Conservation (phyloP, 768 basidiomycete species). For the Trametes gibbosa region DNA sequence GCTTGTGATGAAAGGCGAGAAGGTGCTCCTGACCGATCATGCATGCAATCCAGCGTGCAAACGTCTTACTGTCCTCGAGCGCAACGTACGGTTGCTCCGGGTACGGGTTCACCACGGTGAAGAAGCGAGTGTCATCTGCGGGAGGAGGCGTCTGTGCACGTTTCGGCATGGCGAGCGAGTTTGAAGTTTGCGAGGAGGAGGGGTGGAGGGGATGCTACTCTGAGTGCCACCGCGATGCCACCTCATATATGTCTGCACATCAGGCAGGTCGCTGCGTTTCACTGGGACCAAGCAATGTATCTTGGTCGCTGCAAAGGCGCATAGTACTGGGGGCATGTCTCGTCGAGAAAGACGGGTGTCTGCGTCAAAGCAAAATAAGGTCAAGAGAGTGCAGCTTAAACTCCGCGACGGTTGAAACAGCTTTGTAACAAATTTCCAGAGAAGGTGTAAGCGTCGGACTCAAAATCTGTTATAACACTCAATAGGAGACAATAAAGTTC, state of each 20-base stretch:
- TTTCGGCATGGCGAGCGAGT: constrained; percentile 35
- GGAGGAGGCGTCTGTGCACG: constrained; percentile 39
- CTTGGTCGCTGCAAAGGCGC: background rate
- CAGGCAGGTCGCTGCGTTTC: background rate
- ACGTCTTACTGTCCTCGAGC: constrained; percentile 35
- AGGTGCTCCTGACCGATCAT: constrained; percentile 38
- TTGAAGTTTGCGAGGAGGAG: background rate
- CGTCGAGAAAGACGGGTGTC: background rate
- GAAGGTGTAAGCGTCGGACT: background rate
- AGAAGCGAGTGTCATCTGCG: constrained; percentile 40
- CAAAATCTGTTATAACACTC: background rate
- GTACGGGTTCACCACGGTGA: constrained; percentile 45
- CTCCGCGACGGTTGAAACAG: background rate
- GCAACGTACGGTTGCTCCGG: constrained; percentile 42
- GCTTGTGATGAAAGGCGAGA: constrained; percentile 43
- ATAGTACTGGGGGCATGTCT: background rate
- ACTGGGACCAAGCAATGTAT: background rate
- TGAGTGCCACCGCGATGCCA: background rate
- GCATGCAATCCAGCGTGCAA: constrained; percentile 45
- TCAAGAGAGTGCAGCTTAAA: background rate
- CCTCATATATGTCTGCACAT: background rate
- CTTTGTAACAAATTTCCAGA: background rate
- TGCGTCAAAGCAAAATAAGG: background rate
- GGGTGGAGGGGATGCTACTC: constrained; percentile 16
- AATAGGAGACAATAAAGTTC: background rate